Evolutionary conservation across 106 monocot genomes (phyloP).

Genomic region (Allium fistulosum): DNA sequence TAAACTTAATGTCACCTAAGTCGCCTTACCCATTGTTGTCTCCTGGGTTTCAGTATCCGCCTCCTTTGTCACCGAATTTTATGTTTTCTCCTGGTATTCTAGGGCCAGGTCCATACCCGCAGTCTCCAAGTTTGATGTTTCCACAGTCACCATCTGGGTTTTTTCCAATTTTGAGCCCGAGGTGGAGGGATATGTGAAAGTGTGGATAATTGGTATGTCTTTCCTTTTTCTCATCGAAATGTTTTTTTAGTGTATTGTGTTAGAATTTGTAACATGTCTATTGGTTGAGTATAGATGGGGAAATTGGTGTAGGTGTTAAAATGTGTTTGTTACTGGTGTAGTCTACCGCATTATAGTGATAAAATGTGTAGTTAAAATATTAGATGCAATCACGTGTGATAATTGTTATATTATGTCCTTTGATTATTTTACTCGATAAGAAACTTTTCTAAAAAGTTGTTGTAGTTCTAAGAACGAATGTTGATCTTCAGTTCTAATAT

Average conservation of each 20-base stretch:
- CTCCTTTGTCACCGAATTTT: slow-evolving; percentile 56
- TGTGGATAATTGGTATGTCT: not conserved
- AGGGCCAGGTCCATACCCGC: slow-evolving; percentile 52
- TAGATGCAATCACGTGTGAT: no score
- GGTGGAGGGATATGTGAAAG: slow-evolving; percentile 62
- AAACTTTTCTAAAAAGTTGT: no score
- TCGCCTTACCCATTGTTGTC: slow-evolving; percentile 71
- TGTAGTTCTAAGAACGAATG: no score
- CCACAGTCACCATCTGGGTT: slow-evolving; percentile 70
- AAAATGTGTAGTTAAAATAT: no score
- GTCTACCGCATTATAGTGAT: no score
- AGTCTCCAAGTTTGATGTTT: slow-evolving; percentile 44
- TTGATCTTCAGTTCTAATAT: no score
- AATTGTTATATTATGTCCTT: no score
- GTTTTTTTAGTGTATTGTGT: not conserved
- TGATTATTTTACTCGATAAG: no score
- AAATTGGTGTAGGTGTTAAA: no score
- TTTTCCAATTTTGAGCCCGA: slow-evolving; percentile 46
- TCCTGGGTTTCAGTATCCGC: slow-evolving; percentile 60
- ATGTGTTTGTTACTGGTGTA: no score
- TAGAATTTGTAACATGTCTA: not conserved
- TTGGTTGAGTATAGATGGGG: no score
- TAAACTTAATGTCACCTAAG: slow-evolving; percentile 56
- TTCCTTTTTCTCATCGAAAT: not conserved
- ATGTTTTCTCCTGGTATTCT: slow-evolving; percentile 50